Base-by-base conservation (phyloP, 495 filamentous ascomycete genomes). In the Penicillium desertorum region DNA sequence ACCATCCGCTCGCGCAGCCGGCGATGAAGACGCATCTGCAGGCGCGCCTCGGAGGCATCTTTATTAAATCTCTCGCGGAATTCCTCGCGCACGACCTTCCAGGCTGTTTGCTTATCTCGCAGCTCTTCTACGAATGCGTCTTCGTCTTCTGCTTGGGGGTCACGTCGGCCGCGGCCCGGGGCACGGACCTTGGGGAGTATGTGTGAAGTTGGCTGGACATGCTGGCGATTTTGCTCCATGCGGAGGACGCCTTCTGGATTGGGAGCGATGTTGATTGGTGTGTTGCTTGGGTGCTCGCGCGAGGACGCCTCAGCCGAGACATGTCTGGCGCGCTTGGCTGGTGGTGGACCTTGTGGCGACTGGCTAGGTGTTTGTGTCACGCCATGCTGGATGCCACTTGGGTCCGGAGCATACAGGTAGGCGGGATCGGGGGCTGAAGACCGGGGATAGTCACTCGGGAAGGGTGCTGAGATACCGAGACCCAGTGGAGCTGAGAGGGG, bases 1-100 rank as follows among this genome's bases (percentile, higher is more conserved):
- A 83, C 74, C 67, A 83, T 72, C 22, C 70, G 67, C 50, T 85
- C 80, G 66, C 87, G 86, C 42, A 84, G 80, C 39, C 88, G 75
- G 23, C 87, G 77, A 57, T 85, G 81, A 64, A 86, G 82, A 16
- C 88, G 81, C 87, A 90, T 90, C 71, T 90, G 87, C 45, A 90
- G 71, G 4, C 86, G 81, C 4, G 88, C 84, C 51, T 89, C 85
- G 43, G 86, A 76, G 51, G 83, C 86, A 60, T 82, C 81, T 56
- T 87, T 86, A 45, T 85, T 77, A 59, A 83, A 81, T 25, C 78
- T 80, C 34, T 82, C 81, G 23, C 79, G 79, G 69, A 88, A 90
- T 60, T 81, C 79, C 20, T 79, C 74, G 2, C 85, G 83, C 52
- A 90, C 85, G 61, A 80, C 78, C 62, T 87, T 90, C 87, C 87